These are phyloP conservation scores for Moesziomyces globuligerus DNA, from an alignment of 1,284 basidiomycete genomes.

Conservation along the genomic window DNA sequence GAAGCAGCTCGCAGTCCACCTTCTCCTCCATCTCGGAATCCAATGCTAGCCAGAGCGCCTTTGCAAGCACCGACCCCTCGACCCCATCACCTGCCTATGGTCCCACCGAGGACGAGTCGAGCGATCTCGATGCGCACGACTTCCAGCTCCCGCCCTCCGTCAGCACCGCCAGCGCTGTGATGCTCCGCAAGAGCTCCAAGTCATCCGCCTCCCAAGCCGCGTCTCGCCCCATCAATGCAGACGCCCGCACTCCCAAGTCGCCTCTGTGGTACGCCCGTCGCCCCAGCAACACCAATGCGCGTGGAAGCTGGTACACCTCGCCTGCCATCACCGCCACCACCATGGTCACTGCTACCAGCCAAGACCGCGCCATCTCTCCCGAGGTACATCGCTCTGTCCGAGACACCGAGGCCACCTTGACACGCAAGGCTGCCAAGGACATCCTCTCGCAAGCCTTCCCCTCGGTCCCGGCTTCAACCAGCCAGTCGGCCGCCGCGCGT, in stretches of 20 bases:
- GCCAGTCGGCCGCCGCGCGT: constrained; percentile 9
- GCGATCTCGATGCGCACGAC: constrained; percentile 52
- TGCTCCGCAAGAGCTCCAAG: constrained; percentile 46
- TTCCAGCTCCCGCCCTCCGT: constrained; percentile 56
- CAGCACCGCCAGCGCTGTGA: constrained; percentile 45
- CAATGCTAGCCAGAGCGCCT: constrained; percentile 42
- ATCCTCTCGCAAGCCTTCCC: constrained; percentile 27
- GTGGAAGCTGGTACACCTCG: constrained; percentile 53
- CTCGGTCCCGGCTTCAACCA: constrained; percentile 2
- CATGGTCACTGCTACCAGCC: constrained; percentile 43
- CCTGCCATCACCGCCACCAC: constrained; percentile 53
- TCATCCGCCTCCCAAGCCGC: constrained; percentile 16
- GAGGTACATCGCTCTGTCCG: constrained; percentile 7
- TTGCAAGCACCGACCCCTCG: constrained; percentile 48
- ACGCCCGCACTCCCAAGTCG: constrained; percentile 42
- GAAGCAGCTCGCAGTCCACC: constrained; percentile 59
- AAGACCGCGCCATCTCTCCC: constrained; percentile 11
- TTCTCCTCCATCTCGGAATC: constrained; percentile 61
- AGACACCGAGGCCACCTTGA: constrained; percentile 37
- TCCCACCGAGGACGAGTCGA: constrained; percentile 49
- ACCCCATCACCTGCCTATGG: constrained; percentile 52
- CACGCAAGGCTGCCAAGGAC: constrained; percentile 43
- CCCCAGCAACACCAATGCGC: constrained; percentile 55
- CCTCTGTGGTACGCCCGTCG: constrained; percentile 55
- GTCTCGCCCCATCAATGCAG: constrained; percentile 29